Evolutionary conservation across 2,329 filamentous ascomycete genomes (phyloP).

Genomic region (Cercospora citrullina): DNA sequence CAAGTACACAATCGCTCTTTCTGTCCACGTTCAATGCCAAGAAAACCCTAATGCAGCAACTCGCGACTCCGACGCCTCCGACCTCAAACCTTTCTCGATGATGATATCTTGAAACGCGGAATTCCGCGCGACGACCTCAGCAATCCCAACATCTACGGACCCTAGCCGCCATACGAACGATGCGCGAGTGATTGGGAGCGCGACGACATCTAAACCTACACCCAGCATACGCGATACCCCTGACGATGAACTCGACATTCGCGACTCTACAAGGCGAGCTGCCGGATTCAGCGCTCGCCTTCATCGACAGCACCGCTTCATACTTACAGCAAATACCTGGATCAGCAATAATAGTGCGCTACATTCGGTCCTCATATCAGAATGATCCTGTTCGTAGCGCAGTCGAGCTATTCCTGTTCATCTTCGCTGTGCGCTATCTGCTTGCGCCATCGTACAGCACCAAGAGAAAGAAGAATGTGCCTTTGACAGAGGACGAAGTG

Average conservation of each 20-base stretch:
- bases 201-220: background rate
- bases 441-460: constrained; percentile 91
- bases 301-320: constrained; percentile 57
- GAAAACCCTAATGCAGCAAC: constrained; percentile 4
- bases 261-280: constrained; percentile 52
- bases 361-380: constrained; percentile 96
- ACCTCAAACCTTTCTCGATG: constrained; percentile 3
- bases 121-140: background rate
- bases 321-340: constrained; percentile 86
- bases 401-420: constrained; percentile 87
- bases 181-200: background rate
- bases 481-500: constrained; percentile 91
- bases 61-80: background rate
- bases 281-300: constrained; percentile 55
- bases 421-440: constrained; percentile 94
- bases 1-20: background rate
- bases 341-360: constrained; percentile 89
- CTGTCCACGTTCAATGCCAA: background rate
- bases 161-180: background rate
- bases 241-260: constrained; percentile 28
- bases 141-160: background rate
- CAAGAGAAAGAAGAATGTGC: constrained; percentile 83
- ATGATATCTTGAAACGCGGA: constrained; percentile 2
- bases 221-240: background rate
- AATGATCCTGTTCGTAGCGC: constrained; percentile 92